Evolutionary conservation across 1,284 basidiomycete species (phyloP), one percentile per base, ranked within the genome.

Genomic region (Exsudoporus floridanus): DNA sequence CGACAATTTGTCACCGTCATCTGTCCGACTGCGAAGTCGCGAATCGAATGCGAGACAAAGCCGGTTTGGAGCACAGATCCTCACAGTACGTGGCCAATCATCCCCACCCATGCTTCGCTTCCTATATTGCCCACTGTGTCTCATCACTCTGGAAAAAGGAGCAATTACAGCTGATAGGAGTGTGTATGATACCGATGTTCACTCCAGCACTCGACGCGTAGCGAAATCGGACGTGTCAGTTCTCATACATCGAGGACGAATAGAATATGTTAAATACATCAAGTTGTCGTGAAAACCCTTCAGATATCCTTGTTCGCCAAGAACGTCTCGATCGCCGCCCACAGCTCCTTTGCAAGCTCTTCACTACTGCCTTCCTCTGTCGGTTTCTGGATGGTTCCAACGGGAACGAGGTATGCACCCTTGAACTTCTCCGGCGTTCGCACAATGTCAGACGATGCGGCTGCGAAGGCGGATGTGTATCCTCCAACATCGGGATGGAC

Each of bases 381-480:
- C 2, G 67, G 54, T 10, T 57, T 47, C 4, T 41, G 52, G 1
- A 79, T 49, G 34, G 58, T 60, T 9, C 72, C 74, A 4, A 72
- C 67, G 9, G 77, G 75, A 33, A 64, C 55, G 7, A 82, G 55
- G 60, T 76, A 81, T n/a, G 65, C 69, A 1, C 78, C 79, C 46
- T 71, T 74, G 58, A 76, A 82, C 46, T 69, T 72, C 18, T 72
- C 67, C 14, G 67, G 55, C n/a, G 77, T 57, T 4, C 67, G 63
- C 6, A 58, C 60, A 2, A 79, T 64, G 2, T 67, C 60, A 0
- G 74, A 68, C 7, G 75, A 74, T 3, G 73, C 77, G 0, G 79
- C 79, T 4, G 78, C 80, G 51, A 82, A 75, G 27, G 73, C 70
- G 2, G 76, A 69, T 12, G 72, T 75, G 52, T 74, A 69, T 0